Conservation (phyloP, 2,329 filamentous ascomycete genomes). For the Botryotinia calthae region DNA sequence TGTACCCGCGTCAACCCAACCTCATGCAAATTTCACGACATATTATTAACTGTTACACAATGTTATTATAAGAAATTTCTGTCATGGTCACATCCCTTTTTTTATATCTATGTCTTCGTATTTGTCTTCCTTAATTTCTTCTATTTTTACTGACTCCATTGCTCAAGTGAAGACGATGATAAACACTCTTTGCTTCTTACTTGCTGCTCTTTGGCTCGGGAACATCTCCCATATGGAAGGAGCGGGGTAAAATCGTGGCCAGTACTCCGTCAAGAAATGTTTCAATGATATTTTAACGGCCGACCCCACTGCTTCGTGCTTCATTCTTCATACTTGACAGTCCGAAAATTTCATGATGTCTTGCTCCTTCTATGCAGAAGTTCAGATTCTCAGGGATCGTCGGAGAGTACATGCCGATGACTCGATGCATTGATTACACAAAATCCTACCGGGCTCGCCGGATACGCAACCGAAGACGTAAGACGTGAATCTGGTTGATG, state of each 20-base stretch:
- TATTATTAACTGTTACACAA: neutral
- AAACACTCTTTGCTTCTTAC: neutral
- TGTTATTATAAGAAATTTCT: neutral
- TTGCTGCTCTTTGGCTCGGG: neutral
- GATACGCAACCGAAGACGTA: neutral
- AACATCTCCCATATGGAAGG: neutral
- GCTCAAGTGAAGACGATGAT: neutral
- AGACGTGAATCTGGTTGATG: neutral
- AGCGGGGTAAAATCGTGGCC: neutral
- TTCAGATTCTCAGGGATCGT: neutral
- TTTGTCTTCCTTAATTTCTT: neutral
- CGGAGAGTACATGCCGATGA: neutral
- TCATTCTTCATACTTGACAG: neutral
- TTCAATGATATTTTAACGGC: conserved; percentile 5
- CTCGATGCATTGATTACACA: neutral
- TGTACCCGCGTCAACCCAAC: neutral
- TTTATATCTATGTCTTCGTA: neutral
- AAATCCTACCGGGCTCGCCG: neutral
- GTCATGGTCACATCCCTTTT: neutral
- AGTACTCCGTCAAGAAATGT: conserved; percentile 15
- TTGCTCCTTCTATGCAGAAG: neutral
- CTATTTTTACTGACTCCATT: neutral
- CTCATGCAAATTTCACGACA: neutral
- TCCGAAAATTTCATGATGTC: neutral
- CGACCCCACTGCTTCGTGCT: neutral